Evolutionary conservation across 192 early-diverging fungal species (phyloP), one percentile per base, ranked within the genome.

Genomic region (Spinellus fusiger): DNA sequence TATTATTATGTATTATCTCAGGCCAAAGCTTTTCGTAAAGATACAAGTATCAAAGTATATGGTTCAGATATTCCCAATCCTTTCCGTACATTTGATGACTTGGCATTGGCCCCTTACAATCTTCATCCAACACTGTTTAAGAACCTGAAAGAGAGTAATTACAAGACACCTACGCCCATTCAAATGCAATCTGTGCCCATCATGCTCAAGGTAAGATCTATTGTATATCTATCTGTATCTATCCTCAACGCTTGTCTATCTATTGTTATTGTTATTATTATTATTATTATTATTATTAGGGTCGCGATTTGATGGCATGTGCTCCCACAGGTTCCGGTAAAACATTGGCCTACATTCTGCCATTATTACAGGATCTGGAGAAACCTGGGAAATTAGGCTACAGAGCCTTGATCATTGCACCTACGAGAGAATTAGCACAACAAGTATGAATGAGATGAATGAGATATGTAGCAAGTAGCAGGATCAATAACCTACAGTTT

Each of bases 271-370:
- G n/a, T n/a, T n/a, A n/a, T n/a, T n/a, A n/a, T n/a, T n/a, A n/a
- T n/a, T n/a, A n/a, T n/a, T n/a, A n/a, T n/a, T n/a, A n/a, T n/a
- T n/a, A n/a, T n/a, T n/a, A n/a, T n/a, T n/a, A 84, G 83, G 82
- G 84, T n/a, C 84, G 93, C 13, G 97, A 99, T 69, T 32, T 99
- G 3, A 94, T 99, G 80, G 91, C 93, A 1, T 90, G 90, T 73
- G 93, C 97, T 8, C 97, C 94, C 32, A 99, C 97, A 20, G 95
- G 97, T 56, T 95, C 94, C 5, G 97, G 97, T 68, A 99, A 99
- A 75, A 99, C 97, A 1, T 69, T 97, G 67, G 95, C 97, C 0
- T 99, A 89, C 57, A 59, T 95, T 37, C 73, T 99, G 25, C 93
- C 95, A 0, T 93, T 99, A 26, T 65, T 99, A 50, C 90, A 95